Conservation (phyloP, 768 basidiomycete species). For the Rhizopogon sp. region DNA sequence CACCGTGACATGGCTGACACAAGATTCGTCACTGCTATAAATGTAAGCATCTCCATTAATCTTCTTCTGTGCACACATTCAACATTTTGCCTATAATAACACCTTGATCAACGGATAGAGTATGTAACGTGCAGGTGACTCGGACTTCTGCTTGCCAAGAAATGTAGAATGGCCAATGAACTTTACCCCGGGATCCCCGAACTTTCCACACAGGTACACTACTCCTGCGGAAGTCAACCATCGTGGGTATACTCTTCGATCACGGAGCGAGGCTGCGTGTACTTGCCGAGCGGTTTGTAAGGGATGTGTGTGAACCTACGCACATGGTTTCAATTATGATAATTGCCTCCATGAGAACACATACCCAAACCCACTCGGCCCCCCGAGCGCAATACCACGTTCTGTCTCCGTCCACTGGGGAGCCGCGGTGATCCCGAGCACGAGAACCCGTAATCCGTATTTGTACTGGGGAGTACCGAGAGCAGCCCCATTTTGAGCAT, state of each 20-base stretch:
- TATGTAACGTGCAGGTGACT: neutral
- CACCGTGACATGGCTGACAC: too few relatives aligned
- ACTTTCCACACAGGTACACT: neutral
- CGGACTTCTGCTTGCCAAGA: neutral
- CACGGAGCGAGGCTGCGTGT: conserved; percentile 39
- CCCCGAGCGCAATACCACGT: conserved; percentile 46
- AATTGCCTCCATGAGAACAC: conserved; percentile 5
- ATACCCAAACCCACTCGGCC: conserved; percentile 50
- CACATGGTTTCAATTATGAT: conserved; percentile 6
- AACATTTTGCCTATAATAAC: neutral
- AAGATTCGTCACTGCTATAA: neutral
- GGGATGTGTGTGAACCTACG: conserved; percentile 25
- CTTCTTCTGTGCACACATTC: neutral
- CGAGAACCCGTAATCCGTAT: conserved; percentile 57
- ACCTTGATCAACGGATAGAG: neutral
- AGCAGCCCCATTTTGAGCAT: conserved; percentile 55
- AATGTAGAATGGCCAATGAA: neutral
- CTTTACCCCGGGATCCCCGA: conserved; percentile 5
- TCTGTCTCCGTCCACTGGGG: conserved; percentile 52
- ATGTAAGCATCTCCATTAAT: neutral
- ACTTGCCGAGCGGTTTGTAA: conserved; percentile 36
- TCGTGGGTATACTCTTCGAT: conserved; percentile 36
- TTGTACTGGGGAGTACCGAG: conserved; percentile 60
- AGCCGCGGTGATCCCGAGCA: conserved; percentile 40
- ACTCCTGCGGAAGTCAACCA: neutral